Evolutionary conservation across 108 stramenopile genomes (phyloP).

Genomic region (Aurantiochytrium sp.): DNA sequence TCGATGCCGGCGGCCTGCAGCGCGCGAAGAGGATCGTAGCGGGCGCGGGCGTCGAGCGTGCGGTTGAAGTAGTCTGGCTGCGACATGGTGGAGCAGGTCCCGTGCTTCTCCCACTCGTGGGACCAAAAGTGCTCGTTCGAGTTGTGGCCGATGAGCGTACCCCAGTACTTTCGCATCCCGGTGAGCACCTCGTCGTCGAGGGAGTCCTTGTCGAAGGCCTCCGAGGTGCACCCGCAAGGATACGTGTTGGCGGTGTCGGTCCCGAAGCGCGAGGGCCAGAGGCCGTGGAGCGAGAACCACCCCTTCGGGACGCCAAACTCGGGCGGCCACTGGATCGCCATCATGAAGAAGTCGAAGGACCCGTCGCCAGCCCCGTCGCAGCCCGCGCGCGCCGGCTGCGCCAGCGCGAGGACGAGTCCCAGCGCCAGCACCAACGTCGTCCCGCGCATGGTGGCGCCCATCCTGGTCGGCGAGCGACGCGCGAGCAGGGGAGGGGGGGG

Average conservation of each 20-base stretch:
- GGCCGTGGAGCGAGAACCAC: not conserved
- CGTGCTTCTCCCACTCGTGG: constrained; percentile 71
- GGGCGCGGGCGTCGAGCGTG: constrained; percentile 38
- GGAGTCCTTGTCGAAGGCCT: not conserved
- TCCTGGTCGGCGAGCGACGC: too few species aligned
- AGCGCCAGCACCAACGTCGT: not conserved
- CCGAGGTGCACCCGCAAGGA: not conserved
- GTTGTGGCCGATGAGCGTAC: not conserved
- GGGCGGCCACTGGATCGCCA: constrained; percentile 30
- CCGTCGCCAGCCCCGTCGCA: not conserved
- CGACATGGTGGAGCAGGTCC: constrained; percentile 58
- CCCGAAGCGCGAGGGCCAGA: not conserved
- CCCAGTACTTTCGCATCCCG: not conserved
- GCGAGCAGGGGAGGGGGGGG: too few species aligned
- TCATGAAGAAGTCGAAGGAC: constrained; percentile 8
- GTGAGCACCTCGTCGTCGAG: not conserved
- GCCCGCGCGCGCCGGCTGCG: not conserved
- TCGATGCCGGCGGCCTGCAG: constrained; percentile 28
- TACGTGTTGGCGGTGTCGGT: not conserved
- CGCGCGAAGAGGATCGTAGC: constrained; percentile 49
- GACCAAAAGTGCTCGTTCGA: constrained; percentile 54
- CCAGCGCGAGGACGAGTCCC: not conserved
- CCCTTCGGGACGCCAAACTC: too few species aligned
- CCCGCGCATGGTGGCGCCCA: too few species aligned
- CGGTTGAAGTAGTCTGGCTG: constrained; percentile 58